Evolutionary conservation across 2,329 filamentous ascomycete genomes (phyloP).

Genomic region (Phyllachora maydis): DNA sequence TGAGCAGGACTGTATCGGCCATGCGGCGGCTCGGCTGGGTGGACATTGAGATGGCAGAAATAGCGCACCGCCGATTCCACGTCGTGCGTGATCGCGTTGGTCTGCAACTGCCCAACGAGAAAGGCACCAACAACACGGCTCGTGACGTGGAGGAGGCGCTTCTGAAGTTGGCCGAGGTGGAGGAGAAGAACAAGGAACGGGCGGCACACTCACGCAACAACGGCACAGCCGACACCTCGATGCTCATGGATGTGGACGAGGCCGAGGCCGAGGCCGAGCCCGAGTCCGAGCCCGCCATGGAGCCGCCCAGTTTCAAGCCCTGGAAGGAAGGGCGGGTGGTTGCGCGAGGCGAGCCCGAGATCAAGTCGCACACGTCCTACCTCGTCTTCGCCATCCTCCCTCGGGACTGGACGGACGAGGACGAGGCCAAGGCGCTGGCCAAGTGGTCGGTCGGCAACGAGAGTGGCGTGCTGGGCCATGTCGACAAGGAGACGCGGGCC

Average conservation of each 20-base stretch:
- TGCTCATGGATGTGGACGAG: slow-evolving; percentile 7
- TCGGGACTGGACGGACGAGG: slow-evolving; percentile 64
- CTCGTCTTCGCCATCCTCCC: slow-evolving; percentile 82
- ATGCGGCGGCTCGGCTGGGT: slow-evolving; percentile 74
- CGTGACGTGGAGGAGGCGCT: slow-evolving; percentile 66
- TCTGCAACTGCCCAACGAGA: slow-evolving; percentile 40
- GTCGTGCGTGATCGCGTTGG: slow-evolving; percentile 67
- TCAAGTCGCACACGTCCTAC: slow-evolving; percentile 96
- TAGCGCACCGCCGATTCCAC: slow-evolving; percentile 60
- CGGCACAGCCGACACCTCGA: slow-evolving; percentile 7
- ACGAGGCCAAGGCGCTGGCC: slow-evolving; percentile 47
- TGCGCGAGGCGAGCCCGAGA: slow-evolving; percentile 65
- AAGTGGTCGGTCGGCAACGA: slow-evolving; percentile 42
- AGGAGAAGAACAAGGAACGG: slow-evolving; percentile 41
- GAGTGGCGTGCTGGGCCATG: slow-evolving; percentile 26
- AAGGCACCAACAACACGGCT: slow-evolving; percentile 48
- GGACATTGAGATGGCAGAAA: slow-evolving; percentile 83
- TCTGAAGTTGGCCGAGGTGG: slow-evolving; percentile 49
- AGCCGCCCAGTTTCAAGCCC: no score
- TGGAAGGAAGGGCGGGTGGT: slow-evolving; percentile 62
- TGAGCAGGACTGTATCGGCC: slow-evolving; percentile 62
- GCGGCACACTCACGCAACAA: slow-evolving; percentile 9
- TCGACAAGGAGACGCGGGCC: slow-evolving; percentile 32
- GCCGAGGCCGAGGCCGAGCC: slow-evolving; percentile 3
- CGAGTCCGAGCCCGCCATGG: slow-evolving; percentile 14